Evolutionary conservation across 2,329 filamentous ascomycete genomes (phyloP).

Genomic region (Biscogniauxia mediterranea): DNA sequence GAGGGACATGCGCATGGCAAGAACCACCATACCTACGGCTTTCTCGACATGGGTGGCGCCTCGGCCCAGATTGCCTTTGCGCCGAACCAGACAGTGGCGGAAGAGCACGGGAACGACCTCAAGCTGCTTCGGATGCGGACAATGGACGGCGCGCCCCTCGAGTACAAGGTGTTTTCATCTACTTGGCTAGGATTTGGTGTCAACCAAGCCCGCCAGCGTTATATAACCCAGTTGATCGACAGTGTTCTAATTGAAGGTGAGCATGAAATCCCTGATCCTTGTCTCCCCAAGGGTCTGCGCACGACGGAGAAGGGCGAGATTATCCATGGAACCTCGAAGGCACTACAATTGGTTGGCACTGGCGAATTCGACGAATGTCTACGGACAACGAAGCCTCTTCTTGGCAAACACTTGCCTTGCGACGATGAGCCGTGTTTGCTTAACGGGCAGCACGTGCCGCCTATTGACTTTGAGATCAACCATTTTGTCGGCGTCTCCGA

Average conservation of each 20-base stretch:
- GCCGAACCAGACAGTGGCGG: conserved; percentile 85
- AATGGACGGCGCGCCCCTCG: conserved; percentile 71
- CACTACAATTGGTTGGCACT: conserved; percentile 70
- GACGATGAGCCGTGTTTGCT: conserved; percentile 81
- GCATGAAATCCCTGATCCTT: conserved; percentile 82
- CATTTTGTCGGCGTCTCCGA: conserved; percentile 98
- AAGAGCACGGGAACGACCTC: conserved; percentile 85
- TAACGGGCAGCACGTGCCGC: conserved; percentile 87
- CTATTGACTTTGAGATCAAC: conserved; percentile 95
- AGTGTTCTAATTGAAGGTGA: conserved; percentile 57
- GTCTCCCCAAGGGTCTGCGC: conserved; percentile 75
- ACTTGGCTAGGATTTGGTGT: conserved; percentile 98
- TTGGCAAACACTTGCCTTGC: conserved; percentile 87
- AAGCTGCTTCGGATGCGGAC: conserved; percentile 83
- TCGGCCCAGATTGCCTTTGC: conserved; percentile 98
- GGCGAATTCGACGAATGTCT: conserved; percentile 86
- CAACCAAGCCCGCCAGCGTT: conserved; percentile 83
- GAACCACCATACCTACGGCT: conserved; percentile 91
- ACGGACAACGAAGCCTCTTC: conserved; percentile 74
- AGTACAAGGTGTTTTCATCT: conserved; percentile 90
- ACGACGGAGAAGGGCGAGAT: conserved; percentile 69
- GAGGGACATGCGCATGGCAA: conserved; percentile 77
- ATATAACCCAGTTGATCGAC: conserved; percentile 73
- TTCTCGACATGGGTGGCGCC: conserved; percentile 96
- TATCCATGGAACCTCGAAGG: conserved; percentile 39